Evolutionary conservation across 345 rosid species (phyloP), one percentile per base, ranked within the genome.

Genomic region (Aquilaria yunnanensis): DNA sequence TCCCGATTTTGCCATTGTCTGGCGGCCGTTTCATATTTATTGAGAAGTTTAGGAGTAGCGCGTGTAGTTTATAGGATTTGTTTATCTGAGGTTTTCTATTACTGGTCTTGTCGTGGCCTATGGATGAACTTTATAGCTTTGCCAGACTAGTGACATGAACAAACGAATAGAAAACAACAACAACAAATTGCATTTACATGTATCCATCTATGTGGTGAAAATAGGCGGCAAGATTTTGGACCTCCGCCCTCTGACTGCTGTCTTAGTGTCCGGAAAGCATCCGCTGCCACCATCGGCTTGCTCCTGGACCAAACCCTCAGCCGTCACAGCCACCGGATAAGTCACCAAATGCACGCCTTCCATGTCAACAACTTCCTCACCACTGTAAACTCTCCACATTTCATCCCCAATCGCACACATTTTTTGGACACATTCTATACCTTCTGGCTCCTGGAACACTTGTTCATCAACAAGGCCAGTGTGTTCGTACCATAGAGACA

Each of bases 401-500:
- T 63, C 32, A 30, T 87, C 92, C 41, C 87, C 96, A 9, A 87
- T 29, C 16, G 72, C 70, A 51, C 74, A 50, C 56, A 85, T 66
- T 61, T 69, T 83, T 47, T 62, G 62, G 2, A 85, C 90, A 23
- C 98, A 87, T 63, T 84, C 85, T 65, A 80, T 12, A 12, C 71
- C 80, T 66, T 85, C 66, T n/a, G 97, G 96, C 67, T 83, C 66
- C 30, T 55, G 73, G 56, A 81, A 78, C 12, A 33, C 48, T 5
- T 3, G 5, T 2, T 70, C 76, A 43, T 76, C 74, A 9, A 70
- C 75, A 5, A 79, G 74, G 60, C 85, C 82, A 0, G 88, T 83
- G 63, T 87, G 97, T 72, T 89, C 94, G 49, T 78, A 83, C 97
- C 93, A 89, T 30, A 87, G 69, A 1, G 96, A 81, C 79, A 83